phyloP scores from a whole-genome alignment of 768 basidiomycete genomes.

The Suillus spraguei region DNA sequence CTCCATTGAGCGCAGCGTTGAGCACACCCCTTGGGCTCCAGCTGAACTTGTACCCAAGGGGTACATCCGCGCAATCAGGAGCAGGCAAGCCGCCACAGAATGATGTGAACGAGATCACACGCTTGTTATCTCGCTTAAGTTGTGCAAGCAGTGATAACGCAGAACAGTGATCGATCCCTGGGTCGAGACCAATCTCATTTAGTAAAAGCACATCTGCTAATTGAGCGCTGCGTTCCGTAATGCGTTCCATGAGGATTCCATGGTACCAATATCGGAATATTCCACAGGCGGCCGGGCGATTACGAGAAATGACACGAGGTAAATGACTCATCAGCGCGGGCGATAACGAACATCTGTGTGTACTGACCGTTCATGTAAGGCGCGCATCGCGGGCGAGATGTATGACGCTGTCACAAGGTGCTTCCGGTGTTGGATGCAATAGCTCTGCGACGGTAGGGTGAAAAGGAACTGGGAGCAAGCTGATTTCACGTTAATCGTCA shows the following conservation, averaged over 20 bases:
- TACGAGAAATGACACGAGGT: neutral
- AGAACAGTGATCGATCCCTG: conserved; percentile 88
- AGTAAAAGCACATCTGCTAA: conserved; percentile 69
- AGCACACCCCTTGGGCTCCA: conserved; percentile 92
- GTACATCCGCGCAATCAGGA: conserved; percentile 62
- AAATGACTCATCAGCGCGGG: neutral
- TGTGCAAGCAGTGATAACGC: conserved; percentile 69
- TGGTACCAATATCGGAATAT: neutral
- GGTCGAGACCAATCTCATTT: conserved; percentile 90
- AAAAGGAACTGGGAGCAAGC: conserved; percentile 77
- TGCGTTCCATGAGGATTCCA: neutral
- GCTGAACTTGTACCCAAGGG: conserved; percentile 90
- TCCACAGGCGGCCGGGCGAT: neutral
- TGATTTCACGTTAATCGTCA: conserved; percentile 30
- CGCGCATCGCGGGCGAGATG: conserved; percentile 75
- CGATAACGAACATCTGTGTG: neutral
- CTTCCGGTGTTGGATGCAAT: conserved; percentile 67
- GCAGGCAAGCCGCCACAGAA: conserved; percentile 94
- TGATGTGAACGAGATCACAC: conserved; percentile 74
- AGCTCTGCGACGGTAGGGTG: conserved; percentile 72
- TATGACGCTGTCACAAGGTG: conserved; percentile 94
- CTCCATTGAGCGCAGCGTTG: conserved; percentile 73
- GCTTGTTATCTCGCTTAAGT: conserved; percentile 52
- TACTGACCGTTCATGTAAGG: conserved; percentile 59
- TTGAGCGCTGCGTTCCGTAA: conserved; percentile 48